A percentile compares a stretch with the other conserved stretches of the same genome.
Evolutionary conservation across 2,329 filamentous ascomycete species (phyloP).

Genomic region (Fusarium tricinctum): DNA sequence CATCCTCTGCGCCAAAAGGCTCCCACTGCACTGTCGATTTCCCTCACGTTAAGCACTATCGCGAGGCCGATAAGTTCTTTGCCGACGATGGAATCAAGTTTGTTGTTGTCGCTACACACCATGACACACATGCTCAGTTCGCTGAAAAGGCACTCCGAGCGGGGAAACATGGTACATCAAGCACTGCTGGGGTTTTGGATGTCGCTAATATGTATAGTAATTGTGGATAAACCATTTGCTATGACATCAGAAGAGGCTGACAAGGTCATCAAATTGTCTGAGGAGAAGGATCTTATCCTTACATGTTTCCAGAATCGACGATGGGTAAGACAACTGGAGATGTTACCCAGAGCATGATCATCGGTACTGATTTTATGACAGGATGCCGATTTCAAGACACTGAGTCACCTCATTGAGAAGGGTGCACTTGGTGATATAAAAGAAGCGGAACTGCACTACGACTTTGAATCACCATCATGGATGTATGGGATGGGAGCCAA

Average conservation of each 20-base stretch:
- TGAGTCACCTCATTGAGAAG: slow-evolving; percentile 25
- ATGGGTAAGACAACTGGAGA: slow-evolving; percentile 19
- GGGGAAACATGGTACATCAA: slow-evolving; percentile 40
- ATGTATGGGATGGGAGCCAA: slow-evolving; percentile 51
- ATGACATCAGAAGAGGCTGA: slow-evolving; percentile 38
- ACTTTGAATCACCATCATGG: slow-evolving; percentile 63
- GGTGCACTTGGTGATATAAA: slow-evolving; percentile 65
- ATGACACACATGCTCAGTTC: slow-evolving; percentile 40
- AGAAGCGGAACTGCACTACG: slow-evolving; percentile 77
- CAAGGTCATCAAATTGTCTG: slow-evolving; percentile 32
- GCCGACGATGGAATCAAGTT: slow-evolving; percentile 70
- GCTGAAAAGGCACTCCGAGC: slow-evolving; percentile 34
- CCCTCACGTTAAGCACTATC: slow-evolving; percentile 67
- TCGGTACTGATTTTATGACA: neutral
- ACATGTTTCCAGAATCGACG: slow-evolving; percentile 46
- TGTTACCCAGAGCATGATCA: rapidly evolving
- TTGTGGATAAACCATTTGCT: slow-evolving; percentile 47
- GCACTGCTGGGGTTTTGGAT: rapidly evolving
- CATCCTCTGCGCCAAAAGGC: slow-evolving; percentile 43
- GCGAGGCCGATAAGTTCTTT: slow-evolving; percentile 70
- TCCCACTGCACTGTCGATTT: slow-evolving; percentile 65
- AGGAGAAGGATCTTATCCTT: slow-evolving; percentile 37
- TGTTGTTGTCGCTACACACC: slow-evolving; percentile 63
- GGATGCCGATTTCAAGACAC: slow-evolving; percentile 44
- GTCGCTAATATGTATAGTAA: slow-evolving; percentile 15